phyloP scores from a whole-genome alignment of 495 filamentous ascomycete genomes.

The Aspergillus leporis region DNA sequence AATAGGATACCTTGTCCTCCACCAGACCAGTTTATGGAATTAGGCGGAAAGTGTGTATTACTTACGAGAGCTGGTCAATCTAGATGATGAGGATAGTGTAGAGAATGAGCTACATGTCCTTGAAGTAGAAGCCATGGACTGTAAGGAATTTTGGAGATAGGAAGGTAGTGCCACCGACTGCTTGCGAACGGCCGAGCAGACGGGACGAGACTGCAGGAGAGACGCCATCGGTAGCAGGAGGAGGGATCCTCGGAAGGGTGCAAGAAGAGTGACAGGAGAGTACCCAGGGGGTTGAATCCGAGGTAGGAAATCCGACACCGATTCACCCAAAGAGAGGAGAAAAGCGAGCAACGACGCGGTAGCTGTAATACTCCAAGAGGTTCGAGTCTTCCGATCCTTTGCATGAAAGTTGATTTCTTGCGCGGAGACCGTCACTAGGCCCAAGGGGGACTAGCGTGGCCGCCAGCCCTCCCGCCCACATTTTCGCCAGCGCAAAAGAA shows the following conservation, averaged over 20 bases:
- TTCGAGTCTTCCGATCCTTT: slow-evolving; percentile 10
- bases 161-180: slow-evolving; percentile 32
- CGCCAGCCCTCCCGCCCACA: slow-evolving; percentile 44
- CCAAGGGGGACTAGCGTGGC: slow-evolving; percentile 37
- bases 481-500: slow-evolving; percentile 37
- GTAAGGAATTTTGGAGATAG: slow-evolving; percentile 25
- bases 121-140: slow-evolving; percentile 34
- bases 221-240: slow-evolving; percentile 33
- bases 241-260: slow-evolving; percentile 3
- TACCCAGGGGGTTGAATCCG: background rate
- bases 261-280: slow-evolving; percentile 7
- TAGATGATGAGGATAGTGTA: slow-evolving; percentile 33
- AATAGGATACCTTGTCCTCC: slow-evolving; percentile 5
- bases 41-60: slow-evolving; percentile 18
- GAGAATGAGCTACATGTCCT: slow-evolving; percentile 38
- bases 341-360: background rate
- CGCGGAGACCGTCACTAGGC: slow-evolving; percentile 28
- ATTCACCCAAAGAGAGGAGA: slow-evolving; percentile 4
- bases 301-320: background rate
- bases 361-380: background rate
- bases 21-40: slow-evolving; percentile 11
- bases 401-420: slow-evolving; percentile 25
- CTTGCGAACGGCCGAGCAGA: slow-evolving; percentile 38
- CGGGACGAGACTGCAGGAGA: slow-evolving; percentile 34
- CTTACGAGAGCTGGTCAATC: slow-evolving; percentile 34